Evolutionary conservation across 495 filamentous ascomycete genomes (phyloP).

Genomic region (Penicillium macrosclerotiorum): DNA sequence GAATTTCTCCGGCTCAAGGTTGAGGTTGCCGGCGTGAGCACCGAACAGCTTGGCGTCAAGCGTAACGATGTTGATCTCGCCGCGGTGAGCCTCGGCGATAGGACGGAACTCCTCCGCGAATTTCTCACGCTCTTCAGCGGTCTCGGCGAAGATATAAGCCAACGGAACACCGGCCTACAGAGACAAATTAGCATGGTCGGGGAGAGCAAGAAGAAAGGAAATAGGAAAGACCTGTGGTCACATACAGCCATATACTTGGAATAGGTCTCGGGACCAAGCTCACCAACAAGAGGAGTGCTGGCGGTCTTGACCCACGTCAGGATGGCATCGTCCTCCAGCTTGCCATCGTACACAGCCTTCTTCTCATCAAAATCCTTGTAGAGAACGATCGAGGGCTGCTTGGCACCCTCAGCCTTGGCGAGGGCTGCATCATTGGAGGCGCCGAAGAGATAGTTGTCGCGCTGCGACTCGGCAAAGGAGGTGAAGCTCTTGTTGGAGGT

Average conservation of each 20-base stretch:
- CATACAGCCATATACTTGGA: slow-evolving; percentile 86
- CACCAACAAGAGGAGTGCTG: slow-evolving; percentile 88
- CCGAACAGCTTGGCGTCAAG: slow-evolving; percentile 96
- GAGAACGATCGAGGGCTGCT: slow-evolving; percentile 81
- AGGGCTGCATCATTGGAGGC: slow-evolving; percentile 76
- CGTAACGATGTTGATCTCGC: slow-evolving; percentile 92
- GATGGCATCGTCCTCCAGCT: slow-evolving; percentile 74
- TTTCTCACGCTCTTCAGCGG: slow-evolving; percentile 78
- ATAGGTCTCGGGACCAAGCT: slow-evolving; percentile 98
- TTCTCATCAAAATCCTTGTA: slow-evolving; percentile 99
- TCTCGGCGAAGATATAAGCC: slow-evolving; percentile 97
- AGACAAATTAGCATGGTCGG: too few relatives aligned
- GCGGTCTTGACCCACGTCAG: slow-evolving; percentile 78
- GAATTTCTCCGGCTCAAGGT: slow-evolving; percentile 93
- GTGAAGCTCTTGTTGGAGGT: slow-evolving; percentile 76
- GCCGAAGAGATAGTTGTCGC: slow-evolving; percentile 91
- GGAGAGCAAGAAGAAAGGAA: too few relatives aligned
- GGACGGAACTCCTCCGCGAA: slow-evolving; percentile 62
- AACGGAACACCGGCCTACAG: slow-evolving; percentile 79
- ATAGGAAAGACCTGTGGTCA: slow-evolving; percentile 16
- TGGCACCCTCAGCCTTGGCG: slow-evolving; percentile 86
- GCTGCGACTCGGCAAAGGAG: slow-evolving; percentile 74
- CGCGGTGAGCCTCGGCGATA: slow-evolving; percentile 61
- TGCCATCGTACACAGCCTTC: slow-evolving; percentile 77
- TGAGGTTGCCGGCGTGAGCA: slow-evolving; percentile 93